Evolutionary conservation across 108 stramenopile genomes (phyloP), one percentile per base, ranked within the genome.

Genomic region (Pseudonitzschia delicatissima): DNA sequence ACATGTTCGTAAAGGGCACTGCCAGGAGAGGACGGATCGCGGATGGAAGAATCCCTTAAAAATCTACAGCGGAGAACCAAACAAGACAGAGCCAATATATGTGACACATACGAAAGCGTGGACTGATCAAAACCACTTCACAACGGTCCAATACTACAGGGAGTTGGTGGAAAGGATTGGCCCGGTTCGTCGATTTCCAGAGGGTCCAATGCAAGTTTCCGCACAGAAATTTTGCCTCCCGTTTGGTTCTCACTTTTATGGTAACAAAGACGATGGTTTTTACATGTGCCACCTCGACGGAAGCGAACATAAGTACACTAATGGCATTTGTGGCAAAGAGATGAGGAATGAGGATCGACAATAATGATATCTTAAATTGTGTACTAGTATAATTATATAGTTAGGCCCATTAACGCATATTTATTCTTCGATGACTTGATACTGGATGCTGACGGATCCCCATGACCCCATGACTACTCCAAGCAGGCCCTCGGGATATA

Each of bases 401-500:
- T n/a, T n/a, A n/a, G n/a, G n/a, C n/a, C n/a, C n/a, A n/a, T n/a
- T n/a, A n/a, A n/a, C n/a, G n/a, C n/a, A 2, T 44, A 5, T n/a
- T 51, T 51, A 51, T 26, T 51, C 5, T 0, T 51, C 50, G 3
- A 51, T 23, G 25, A 51, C 25, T 5, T 51, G 20, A 23, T 51
- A 51, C 5, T 23, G 20, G 23, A 51, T 5, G 11, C 26, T 51
- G 27, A 51, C 50, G 4, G 50, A 5, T 28, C 64, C 64, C 64
- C 64, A 65, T 29, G 28, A 26, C 7, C 40, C 42, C 28, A 47
- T 50, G 28, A 47, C 64, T 9, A 42, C 21, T 4, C 32, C 29
- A 34, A 49, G 11, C 29, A 65, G 32, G 9, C 64, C 64, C 2
- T 33, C 47, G 34, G 28, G 29, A 21, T 50, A 65, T 15, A 65